Conservation (phyloP, 495 filamentous ascomycete genomes). For the Amniculicola lignicola region DNA sequence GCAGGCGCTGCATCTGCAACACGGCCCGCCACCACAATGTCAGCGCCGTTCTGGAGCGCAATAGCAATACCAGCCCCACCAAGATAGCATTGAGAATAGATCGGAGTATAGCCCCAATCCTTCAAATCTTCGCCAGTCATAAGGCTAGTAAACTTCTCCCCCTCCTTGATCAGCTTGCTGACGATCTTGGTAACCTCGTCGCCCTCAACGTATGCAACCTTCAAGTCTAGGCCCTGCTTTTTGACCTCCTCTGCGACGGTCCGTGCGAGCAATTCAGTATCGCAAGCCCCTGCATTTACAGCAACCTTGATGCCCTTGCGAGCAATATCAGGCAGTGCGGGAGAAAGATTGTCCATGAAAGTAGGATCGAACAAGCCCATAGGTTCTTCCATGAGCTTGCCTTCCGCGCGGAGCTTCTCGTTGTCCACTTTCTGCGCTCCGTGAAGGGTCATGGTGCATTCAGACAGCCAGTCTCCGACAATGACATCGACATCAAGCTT, state of each 20-base stretch:
- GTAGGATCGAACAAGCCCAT: slow-evolving; percentile 31
- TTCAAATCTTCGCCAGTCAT: slow-evolving; percentile 14
- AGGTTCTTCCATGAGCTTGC: slow-evolving; percentile 34
- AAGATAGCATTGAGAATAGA: slow-evolving; percentile 41
- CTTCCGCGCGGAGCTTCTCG: slow-evolving; percentile 22
- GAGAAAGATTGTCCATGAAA: slow-evolving; percentile 26
- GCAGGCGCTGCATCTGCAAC: slow-evolving; percentile 14
- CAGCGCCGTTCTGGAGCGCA: slow-evolving; percentile 51
- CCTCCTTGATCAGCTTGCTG: slow-evolving; percentile 16
- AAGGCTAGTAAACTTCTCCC: slow-evolving; percentile 29
- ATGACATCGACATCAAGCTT: slow-evolving; percentile 33
- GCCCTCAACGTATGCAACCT: slow-evolving; percentile 21
- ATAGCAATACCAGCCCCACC: slow-evolving; percentile 51
- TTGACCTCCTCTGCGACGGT: slow-evolving; percentile 19
- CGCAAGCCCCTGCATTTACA: slow-evolving; percentile 36
- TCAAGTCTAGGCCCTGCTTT: slow-evolving; percentile 10
- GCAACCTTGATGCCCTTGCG: slow-evolving; percentile 37
- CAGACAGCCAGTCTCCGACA: slow-evolving; percentile 35
- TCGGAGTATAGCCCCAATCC: slow-evolving; percentile 24
- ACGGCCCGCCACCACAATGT: slow-evolving; percentile 52
- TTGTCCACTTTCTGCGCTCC: slow-evolving; percentile 28
- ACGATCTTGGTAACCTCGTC: slow-evolving; percentile 20
- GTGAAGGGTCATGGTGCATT: slow-evolving; percentile 35
- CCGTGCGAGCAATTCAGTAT: slow-evolving; percentile 26
- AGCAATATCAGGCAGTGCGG: slow-evolving; percentile 26